Evolutionary conservation across 441 rosid species (phyloP).

Genomic region (Gossypium davidsonii): DNA sequence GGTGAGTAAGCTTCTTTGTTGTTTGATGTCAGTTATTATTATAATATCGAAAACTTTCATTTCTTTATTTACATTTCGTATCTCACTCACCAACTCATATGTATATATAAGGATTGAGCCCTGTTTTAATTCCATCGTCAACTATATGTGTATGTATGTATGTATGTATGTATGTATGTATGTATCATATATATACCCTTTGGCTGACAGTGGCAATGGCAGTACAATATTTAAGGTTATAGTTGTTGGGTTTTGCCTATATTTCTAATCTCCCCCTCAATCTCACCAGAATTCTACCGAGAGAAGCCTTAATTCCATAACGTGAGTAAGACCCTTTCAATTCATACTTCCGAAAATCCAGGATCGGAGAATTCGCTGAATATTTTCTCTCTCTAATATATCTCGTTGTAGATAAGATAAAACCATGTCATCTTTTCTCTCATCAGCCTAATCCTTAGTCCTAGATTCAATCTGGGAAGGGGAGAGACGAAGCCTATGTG

Average conservation of each 20-base stretch:
- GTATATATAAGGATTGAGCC: neutral
- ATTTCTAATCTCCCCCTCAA: neutral
- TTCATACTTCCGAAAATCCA: constrained; percentile 16
- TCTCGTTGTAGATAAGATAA: constrained; percentile 7
- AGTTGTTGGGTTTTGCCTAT: neutral
- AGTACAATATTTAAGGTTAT: neutral
- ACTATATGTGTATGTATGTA: neutral
- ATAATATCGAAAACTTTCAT: neutral
- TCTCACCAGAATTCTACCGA: neutral
- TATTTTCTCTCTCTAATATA: constrained; percentile 10
- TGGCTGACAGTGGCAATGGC: neutral
- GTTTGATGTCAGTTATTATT: constrained; percentile 17
- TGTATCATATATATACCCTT: too few relatives aligned
- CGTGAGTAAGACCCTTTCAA: constrained; percentile 24
- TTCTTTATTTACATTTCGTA: neutral
- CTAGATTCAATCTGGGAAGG: neutral
- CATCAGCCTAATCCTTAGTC: neutral
- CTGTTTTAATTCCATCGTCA: neutral
- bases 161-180: too few relatives aligned
- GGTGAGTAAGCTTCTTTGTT: neutral
- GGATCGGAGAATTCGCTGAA: neutral
- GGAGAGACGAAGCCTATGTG: neutral
- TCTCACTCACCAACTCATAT: neutral
- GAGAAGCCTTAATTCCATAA: neutral
- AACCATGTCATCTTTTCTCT: neutral